These are phyloP conservation scores for Malassezia slooffiae DNA, from an alignment of 1,284 basidiomycete species.

Conservation along the genomic window DNA sequence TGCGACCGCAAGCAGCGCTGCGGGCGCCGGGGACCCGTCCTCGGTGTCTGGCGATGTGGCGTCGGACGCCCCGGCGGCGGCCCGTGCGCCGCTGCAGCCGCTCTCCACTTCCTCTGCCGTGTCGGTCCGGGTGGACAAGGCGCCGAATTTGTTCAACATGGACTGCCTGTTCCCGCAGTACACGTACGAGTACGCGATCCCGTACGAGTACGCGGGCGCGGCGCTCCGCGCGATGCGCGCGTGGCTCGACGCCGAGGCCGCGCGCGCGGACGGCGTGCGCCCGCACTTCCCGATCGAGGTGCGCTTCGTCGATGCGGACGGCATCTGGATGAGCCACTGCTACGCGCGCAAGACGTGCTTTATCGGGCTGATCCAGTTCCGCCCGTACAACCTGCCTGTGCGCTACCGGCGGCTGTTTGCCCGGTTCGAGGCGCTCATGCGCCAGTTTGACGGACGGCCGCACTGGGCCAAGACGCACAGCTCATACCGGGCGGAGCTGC, in stretches of 20 bases:
- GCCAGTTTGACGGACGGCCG: constrained; percentile 66
- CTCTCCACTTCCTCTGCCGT: constrained; percentile 17
- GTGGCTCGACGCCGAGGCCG: constrained; percentile 62
- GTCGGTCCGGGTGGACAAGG: constrained; percentile 26
- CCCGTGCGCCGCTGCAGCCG: constrained; percentile 18
- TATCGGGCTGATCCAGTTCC: constrained; percentile 92
- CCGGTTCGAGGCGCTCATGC: constrained; percentile 66
- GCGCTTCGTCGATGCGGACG: constrained; percentile 74
- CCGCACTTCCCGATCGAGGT: constrained; percentile 91
- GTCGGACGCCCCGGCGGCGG: too few species aligned
- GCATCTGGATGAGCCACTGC: constrained; percentile 85
- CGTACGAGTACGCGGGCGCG: constrained; percentile 53
- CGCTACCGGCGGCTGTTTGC: constrained; percentile 72
- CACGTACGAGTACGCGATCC: constrained; percentile 71
- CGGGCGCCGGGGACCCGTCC: too few species aligned
- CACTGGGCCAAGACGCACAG: constrained; percentile 95
- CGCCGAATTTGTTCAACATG: constrained; percentile 43
- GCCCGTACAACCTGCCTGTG: constrained; percentile 80
- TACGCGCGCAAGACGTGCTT: constrained; percentile 71
- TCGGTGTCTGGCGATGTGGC: too few species aligned
- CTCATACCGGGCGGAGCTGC: constrained; percentile 59
- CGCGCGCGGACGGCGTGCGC: constrained; percentile 59
- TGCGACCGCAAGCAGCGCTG: too few species aligned
- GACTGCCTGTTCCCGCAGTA: constrained; percentile 45
- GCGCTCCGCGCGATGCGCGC: constrained; percentile 64